Base-by-base conservation (phyloP, 768 basidiomycete species). In the Podaxis sp. region DNA sequence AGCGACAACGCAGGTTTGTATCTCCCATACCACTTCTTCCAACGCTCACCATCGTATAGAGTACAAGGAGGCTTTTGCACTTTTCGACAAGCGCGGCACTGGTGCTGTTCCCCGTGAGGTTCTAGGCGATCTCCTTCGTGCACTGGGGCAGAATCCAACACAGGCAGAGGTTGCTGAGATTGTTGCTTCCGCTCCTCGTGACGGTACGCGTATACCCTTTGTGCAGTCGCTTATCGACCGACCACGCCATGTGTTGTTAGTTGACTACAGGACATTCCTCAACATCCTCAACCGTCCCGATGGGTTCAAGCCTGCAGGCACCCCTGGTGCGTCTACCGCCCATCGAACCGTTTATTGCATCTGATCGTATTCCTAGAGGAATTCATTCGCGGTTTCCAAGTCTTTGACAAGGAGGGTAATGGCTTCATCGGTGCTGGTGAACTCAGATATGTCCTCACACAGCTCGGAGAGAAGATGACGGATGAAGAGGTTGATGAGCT, bases 401-500 rank as follows among this genome's bases (percentile, higher is more conserved):
- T 98, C 11, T 98, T 99, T 68, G 96, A 98, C 77, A 96, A 95
- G 77, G 93, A 94, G 68, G 92, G 92, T 33, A 94, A 94, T 69
- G 94, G 94, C 0, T 91, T 88, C 77, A 94, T 93, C 67, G 94
- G 94, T 53, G 93, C 90, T 17, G 94, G 94, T 53, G 94, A 97
- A 76, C 80, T 96, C 65, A 85, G 93, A 74, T 96, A 96, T 73
- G 93, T 96, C 27, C 82, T 96, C 29, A 99, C 97, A 6, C 95
- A 96, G 70, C 85, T 99, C 0, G 97, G 97, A 12, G 97, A 99
- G 83, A 98, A 98, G 82, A 96, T 99, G 94, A 74, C 88, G 6
- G 95, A 98, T 72, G 93, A 95, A 66, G 97, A 98, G 78, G 97
- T 98, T 19, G 96, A 98, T 71, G 97, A 99, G 76, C 81, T 99